phyloP scores from a whole-genome alignment of 2,329 filamentous ascomycete species.

The Periconia sp. region DNA sequence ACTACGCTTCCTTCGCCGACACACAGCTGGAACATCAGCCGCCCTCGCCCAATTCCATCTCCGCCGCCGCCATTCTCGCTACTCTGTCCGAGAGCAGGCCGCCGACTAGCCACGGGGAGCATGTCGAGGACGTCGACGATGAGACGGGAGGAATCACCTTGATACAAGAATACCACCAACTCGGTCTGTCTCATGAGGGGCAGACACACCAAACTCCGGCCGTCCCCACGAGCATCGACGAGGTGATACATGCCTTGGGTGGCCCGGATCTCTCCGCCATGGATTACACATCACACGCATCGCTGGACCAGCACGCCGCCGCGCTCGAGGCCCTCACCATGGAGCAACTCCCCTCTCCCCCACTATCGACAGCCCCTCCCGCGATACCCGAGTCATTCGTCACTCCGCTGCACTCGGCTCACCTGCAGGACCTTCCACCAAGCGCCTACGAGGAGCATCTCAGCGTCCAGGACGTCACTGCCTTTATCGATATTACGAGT shows the following conservation, averaged over 20 bases:
- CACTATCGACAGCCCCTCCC: not conserved
- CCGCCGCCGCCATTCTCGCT: conserved; percentile 35
- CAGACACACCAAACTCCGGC: not conserved
- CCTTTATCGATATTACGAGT: conserved; percentile 34
- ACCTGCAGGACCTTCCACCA: conserved; percentile 28
- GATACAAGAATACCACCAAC: conserved; percentile 17
- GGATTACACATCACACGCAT: conserved; percentile 4
- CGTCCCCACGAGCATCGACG: not conserved
- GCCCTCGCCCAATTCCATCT: conserved; percentile 27
- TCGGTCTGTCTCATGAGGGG: not conserved
- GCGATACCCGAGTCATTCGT: conserved; percentile 3
- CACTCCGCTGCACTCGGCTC: conserved; percentile 19
- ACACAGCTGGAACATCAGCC: conserved; percentile 6
- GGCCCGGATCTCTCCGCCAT: not conserved
- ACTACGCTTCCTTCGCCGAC: conserved; percentile 11
- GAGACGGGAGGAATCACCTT: conserved; percentile 35
- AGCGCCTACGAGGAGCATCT: conserved; percentile 34
- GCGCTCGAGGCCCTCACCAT: conserved; percentile 19
- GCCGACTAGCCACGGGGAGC: conserved; percentile 30
- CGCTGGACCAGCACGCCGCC: conserved; percentile 15
- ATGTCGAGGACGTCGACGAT: conserved; percentile 15
- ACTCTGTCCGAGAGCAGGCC: conserved; percentile 37
- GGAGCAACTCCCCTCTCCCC: conserved; percentile 8
- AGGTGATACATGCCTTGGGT: not conserved
- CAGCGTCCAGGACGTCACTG: conserved; percentile 33